Evolutionary conservation across 2,329 filamentous ascomycete genomes (phyloP), one percentile per base, ranked within the genome.

Genomic region (Sarocladiaceae sp.): DNA sequence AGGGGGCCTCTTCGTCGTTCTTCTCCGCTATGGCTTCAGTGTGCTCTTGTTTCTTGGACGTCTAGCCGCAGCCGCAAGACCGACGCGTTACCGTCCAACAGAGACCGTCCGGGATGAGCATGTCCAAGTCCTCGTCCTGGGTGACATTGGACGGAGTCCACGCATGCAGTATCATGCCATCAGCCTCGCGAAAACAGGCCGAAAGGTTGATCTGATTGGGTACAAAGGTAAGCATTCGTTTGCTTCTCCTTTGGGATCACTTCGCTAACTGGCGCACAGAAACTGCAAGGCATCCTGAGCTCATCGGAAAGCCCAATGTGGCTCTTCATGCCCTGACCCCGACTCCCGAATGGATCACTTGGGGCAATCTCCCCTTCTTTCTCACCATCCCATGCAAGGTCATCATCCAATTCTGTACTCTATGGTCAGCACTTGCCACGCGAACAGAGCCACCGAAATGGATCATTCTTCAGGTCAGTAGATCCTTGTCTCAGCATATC

Each of bases 121-220:
- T 48, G 59, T 91, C 33, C 88, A 95, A 63, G 80, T 98, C 43
- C 74, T 98, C 13, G 93, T 98, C 15, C 76, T 98, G 21, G 93
- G 93, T 34, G 93, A 98, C 59, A 90, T 98, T 61, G 93, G 93
- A 31, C 81, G 90, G 35, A 97, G 91, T 60, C 93, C 93, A 41
- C 88, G 93, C 46, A 98, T 98, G 91, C 90, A 97, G 60, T 97
- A 98, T 57, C 93, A 98, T 74, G 91, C 91, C 16, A 71, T 95
- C 53, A 97, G 91, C 61, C 82, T 97, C 56, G 88, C 88, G 32
- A 85, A 83, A 55, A 82, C 89, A 58, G 88, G 88, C 19, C 84
- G 82, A 6, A 74, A 75, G 26, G 91, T 96, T 16, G 82, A 91
- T 59, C 69, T 98, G 11, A 83, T 98, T 53, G 93, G 91, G 35